A percentile compares a stretch with the other conserved stretches of the same genome.
These are phyloP conservation scores for Fusarium concolor DNA, from an alignment of 2,329 filamentous ascomycete species.

Conservation along the genomic window DNA sequence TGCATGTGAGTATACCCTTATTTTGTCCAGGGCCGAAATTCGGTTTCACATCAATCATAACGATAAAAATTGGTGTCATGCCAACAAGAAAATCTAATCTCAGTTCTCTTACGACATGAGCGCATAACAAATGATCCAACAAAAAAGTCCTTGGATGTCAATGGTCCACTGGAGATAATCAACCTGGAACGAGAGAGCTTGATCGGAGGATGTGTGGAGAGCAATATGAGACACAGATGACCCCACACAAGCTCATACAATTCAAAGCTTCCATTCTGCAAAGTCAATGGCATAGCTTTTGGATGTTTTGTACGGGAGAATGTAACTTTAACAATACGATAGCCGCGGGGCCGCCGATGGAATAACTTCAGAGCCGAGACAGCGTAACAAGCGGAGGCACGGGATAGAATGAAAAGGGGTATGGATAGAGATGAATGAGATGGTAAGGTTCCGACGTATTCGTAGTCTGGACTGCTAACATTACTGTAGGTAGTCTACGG, in stretches of 20 bases:
- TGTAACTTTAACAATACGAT: too few species aligned
- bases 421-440: constrained; percentile 3
- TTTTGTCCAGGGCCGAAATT: not conserved
- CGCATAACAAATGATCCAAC: too few species aligned
- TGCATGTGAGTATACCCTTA: not conserved
- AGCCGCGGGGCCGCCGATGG: too few species aligned
- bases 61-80: not conserved
- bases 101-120: constrained; percentile 3
- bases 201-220: constrained; percentile 1
- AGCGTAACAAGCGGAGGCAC: too few species aligned
- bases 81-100: not conserved
- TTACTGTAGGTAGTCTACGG: constrained; percentile 7
- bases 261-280: too few species aligned
- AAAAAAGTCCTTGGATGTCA: constrained; percentile 2
- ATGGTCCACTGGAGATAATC: constrained; percentile 21
- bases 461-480: constrained; percentile 5
- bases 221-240: too few species aligned
- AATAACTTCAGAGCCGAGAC: too few species aligned
- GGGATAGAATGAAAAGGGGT: too few species aligned
- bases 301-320: too few species aligned
- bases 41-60: not conserved
- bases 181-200: constrained; percentile 25
- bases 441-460: not conserved
- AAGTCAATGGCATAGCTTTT: too few species aligned
- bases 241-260: too few species aligned